Conservation (phyloP, 805 yeast species). For the Candida peoriensis region DNA sequence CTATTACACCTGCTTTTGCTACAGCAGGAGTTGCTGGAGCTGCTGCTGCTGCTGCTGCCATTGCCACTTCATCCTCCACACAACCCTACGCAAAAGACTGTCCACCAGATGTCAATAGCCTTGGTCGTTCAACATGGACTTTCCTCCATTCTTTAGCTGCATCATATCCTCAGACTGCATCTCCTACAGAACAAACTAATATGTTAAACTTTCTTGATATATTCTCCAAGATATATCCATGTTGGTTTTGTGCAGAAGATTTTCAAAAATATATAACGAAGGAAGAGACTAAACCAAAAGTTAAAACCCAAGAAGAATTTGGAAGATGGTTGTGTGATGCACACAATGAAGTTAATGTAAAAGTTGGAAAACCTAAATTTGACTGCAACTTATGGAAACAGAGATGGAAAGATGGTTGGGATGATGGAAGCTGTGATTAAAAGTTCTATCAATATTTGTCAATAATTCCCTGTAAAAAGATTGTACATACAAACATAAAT, state of each 20-base stretch:
- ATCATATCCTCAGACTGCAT: conserved; percentile 70
- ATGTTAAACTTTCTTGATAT: conserved; percentile 63
- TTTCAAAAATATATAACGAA: conserved; percentile 56
- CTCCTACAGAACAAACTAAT: conserved; percentile 57
- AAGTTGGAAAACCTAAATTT: conserved; percentile 79
- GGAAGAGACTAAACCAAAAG: conserved; percentile 46
- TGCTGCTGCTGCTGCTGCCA: conserved; percentile 13
- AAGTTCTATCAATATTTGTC: no score
- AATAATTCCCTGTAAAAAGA: neutral
- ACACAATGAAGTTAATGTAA: conserved; percentile 86
- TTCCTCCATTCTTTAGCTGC: conserved; percentile 88
- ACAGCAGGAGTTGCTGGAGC: conserved; percentile 6
- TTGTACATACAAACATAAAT: neutral
- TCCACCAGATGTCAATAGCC: conserved; percentile 80
- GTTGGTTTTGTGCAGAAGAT: conserved; percentile 90
- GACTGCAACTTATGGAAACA: conserved; percentile 88
- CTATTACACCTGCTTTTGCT: conserved; percentile 9
- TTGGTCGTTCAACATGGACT: conserved; percentile 92
- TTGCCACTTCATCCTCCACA: conserved; percentile 12
- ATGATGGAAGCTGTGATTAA: conserved; percentile 44
- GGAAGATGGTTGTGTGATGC: conserved; percentile 94
- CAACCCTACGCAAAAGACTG: conserved; percentile 41
- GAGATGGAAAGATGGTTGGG: conserved; percentile 96
- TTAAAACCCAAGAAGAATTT: conserved; percentile 65
- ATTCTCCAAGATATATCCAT: conserved; percentile 83